A percentile compares a stretch with the other conserved stretches of the same genome.
Evolutionary conservation across 106 monocot species (phyloP).

Genomic region (Allium fistulosum): DNA sequence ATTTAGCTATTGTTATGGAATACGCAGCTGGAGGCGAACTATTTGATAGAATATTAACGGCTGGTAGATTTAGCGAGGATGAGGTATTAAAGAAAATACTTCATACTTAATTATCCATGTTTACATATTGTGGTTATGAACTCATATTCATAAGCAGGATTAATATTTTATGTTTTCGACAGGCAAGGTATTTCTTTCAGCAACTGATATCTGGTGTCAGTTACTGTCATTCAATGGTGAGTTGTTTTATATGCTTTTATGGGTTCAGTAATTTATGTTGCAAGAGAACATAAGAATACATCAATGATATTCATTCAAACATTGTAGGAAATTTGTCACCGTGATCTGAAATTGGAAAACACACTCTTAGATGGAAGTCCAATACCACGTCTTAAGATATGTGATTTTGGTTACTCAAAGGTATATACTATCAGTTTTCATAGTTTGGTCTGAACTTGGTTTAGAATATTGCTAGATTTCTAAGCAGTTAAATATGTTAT

Average conservation of each 20-base stretch:
- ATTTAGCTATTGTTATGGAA: constrained; percentile 88
- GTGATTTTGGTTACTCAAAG: constrained; percentile 94
- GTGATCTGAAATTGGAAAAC: constrained; percentile 88
- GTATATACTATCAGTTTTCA: constrained; percentile 10
- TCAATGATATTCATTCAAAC: neutral
- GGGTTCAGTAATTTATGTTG: neutral
- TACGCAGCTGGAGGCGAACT: constrained; percentile 88
- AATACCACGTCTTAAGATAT: constrained; percentile 81
- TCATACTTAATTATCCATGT: too few relatives aligned
- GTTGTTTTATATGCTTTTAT: neutral
- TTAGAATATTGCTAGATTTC: neutral
- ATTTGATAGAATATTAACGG: constrained; percentile 73
- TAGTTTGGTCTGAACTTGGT: neutral
- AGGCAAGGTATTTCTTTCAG: constrained; percentile 61
- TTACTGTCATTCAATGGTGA: constrained; percentile 67
- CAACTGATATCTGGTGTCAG: constrained; percentile 12
- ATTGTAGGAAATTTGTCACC: constrained; percentile 73
- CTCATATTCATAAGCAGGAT: too few relatives aligned
- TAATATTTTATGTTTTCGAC: neutral
- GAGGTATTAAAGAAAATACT: constrained; percentile 24
- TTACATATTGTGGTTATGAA: too few relatives aligned
- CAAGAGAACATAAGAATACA: neutral
- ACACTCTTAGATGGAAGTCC: constrained; percentile 81
- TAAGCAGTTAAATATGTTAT: neutral
- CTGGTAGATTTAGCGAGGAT: constrained; percentile 83